Conservation (phyloP, 2,329 filamentous ascomycete genomes). For the Davidsoniella australis region DNA sequence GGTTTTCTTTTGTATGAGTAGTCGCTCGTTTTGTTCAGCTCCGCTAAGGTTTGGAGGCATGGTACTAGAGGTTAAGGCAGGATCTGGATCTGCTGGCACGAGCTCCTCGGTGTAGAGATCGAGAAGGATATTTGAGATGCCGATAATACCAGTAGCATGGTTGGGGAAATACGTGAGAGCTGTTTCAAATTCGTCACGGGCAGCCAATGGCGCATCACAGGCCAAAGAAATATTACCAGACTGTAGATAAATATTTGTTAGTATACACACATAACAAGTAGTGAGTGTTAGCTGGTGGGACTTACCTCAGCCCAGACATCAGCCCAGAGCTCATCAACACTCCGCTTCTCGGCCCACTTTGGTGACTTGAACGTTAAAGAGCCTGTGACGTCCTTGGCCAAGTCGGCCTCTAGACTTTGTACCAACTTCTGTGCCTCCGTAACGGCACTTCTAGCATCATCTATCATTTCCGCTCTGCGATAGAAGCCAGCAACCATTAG, state of each 20-base stretch:
- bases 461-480: constrained; percentile 58
- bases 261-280: constrained; percentile 1
- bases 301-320: constrained; percentile 70
- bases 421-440: constrained; percentile 68
- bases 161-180: constrained; percentile 65
- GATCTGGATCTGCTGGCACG: constrained; percentile 26
- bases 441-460: constrained; percentile 65
- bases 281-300: constrained; percentile 9
- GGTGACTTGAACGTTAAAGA: constrained; percentile 43
- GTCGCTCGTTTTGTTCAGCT: not conserved
- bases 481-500: constrained; percentile 81
- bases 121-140: constrained; percentile 67
- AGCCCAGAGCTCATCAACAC: constrained; percentile 67
- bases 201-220: constrained; percentile 45
- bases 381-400: constrained; percentile 43
- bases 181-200: constrained; percentile 63
- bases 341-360: constrained; percentile 66
- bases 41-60: constrained; percentile 20
- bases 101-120: constrained; percentile 63
- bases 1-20: not conserved
- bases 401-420: constrained; percentile 49
- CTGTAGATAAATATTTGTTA: constrained; percentile 26
- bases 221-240: constrained; percentile 50
- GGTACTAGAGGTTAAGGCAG: not conserved
- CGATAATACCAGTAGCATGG: constrained; percentile 64